Percentiles rank a stretch among this genome's conserved stretches.
Conservation (phyloP, 2,329 filamentous ascomycete genomes). For the Alternaria alternata region DNA sequence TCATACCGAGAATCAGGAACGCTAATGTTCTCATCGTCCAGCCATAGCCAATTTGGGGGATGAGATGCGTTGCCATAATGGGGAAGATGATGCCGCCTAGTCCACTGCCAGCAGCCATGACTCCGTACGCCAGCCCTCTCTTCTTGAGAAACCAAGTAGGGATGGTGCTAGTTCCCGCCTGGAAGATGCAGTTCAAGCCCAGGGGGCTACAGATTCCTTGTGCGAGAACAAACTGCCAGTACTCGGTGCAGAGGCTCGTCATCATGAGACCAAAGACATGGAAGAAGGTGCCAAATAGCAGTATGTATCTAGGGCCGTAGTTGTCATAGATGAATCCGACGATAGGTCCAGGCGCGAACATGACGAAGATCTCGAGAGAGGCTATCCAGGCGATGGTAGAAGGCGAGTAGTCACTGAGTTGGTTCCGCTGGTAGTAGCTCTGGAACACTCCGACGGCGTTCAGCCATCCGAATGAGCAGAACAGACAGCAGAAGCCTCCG, state of each 20-base stretch:
- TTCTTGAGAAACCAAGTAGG: constrained; percentile 61
- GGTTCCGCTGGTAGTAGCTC: constrained; percentile 56
- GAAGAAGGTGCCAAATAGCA: constrained; percentile 62
- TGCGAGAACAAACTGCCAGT: constrained; percentile 64
- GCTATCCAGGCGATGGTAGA: constrained; percentile 58
- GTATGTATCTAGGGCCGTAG: constrained; percentile 66
- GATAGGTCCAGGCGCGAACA: constrained; percentile 65
- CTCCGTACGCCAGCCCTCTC: constrained; percentile 58
- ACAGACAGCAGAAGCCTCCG: constrained; percentile 39
- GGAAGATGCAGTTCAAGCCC: constrained; percentile 63
- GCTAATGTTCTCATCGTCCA: constrained; percentile 67
- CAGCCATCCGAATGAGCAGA: constrained; percentile 54
- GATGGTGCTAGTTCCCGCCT: constrained; percentile 56
- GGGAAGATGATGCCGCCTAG: constrained; percentile 67
- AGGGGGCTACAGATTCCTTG: constrained; percentile 63
- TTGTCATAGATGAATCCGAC: constrained; percentile 71
- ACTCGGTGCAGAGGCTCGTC: constrained; percentile 64
- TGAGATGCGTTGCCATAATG: constrained; percentile 66
- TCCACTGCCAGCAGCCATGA: constrained; percentile 60
- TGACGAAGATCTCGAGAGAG: constrained; percentile 55
- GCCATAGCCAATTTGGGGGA: constrained; percentile 62
- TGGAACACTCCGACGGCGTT: constrained; percentile 58
- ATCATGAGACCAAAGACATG: constrained; percentile 72
- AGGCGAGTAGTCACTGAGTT: constrained; percentile 50
- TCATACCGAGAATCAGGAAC: constrained; percentile 68